A percentile compares a stretch with the other conserved stretches of the same genome.
These are phyloP conservation scores for Candida montana DNA, from an alignment of 805 yeast genomes.

Conservation along the genomic window DNA sequence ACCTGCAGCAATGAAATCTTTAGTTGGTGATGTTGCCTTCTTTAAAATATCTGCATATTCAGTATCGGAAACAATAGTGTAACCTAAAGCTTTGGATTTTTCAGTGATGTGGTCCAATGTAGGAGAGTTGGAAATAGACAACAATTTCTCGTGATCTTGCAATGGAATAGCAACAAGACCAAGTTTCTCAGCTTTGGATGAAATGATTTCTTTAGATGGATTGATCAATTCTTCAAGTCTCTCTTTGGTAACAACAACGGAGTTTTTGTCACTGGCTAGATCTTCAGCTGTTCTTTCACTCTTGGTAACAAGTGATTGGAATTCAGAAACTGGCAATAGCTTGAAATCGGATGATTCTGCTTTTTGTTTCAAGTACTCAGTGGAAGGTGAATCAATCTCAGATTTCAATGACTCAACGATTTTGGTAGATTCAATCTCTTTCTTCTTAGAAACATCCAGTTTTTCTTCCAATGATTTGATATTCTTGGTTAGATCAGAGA, in stretches of 20 bases:
- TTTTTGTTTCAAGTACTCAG: conserved; percentile 16
- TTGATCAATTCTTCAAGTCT: conserved; percentile 16
- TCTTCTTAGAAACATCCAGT: background rate
- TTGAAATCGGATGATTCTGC: conserved; percentile 15
- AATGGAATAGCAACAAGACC: conserved; percentile 11
- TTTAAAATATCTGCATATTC: conserved; percentile 8
- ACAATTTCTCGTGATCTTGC: conserved; percentile 9
- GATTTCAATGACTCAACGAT: background rate
- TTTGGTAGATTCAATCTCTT: conserved; percentile 7
- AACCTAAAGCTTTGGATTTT: conserved; percentile 15
- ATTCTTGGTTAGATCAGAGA: no score
- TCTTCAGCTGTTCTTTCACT: conserved; percentile 12
- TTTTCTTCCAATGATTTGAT: no score
- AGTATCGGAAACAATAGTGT: conserved; percentile 15
- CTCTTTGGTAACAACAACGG: conserved; percentile 21
- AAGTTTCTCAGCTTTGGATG: conserved; percentile 3
- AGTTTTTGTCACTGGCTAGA: conserved; percentile 20
- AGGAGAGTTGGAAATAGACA: conserved; percentile 9
- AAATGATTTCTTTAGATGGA: conserved; percentile 11
- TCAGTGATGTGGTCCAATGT: conserved; percentile 7
- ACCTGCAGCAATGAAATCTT: conserved; percentile 7
- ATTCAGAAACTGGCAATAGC: conserved; percentile 12
- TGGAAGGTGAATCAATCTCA: conserved; percentile 6
- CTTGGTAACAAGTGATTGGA: background rate
- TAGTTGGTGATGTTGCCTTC: conserved; percentile 5